These are phyloP conservation scores for Nepenthes mirabilis DNA, from an alignment of 148 eudicot genomes.

Conservation along the genomic window DNA sequence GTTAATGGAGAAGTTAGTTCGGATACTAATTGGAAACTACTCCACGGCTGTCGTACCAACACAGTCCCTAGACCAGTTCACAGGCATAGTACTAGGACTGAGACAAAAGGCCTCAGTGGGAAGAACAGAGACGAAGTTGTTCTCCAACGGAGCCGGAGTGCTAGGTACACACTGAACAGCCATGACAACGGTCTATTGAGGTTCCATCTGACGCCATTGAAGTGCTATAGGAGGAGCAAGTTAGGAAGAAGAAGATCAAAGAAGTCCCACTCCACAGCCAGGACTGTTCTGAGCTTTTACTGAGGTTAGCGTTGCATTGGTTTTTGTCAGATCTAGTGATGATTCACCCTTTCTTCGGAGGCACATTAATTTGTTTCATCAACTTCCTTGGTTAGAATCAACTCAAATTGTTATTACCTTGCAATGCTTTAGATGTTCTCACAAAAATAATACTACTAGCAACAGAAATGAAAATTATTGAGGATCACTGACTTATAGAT, in stretches of 20 bases:
- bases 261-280: constrained; percentile 33
- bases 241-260: constrained; percentile 37
- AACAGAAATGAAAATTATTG: too few relatives aligned
- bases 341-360: too few relatives aligned
- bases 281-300: constrained; percentile 31
- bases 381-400: too few relatives aligned
- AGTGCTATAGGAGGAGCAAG: constrained; percentile 49
- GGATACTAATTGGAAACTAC: constrained; percentile 17
- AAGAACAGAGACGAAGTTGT: constrained; percentile 18
- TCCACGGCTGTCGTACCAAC: constrained; percentile 28
- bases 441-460: too few relatives aligned
- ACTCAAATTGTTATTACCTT: too few relatives aligned
- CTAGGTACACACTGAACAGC: constrained; percentile 30
- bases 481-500: too few relatives aligned
- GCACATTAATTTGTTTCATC: too few relatives aligned
- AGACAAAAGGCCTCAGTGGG: constrained; percentile 17
- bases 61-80: constrained; percentile 13
- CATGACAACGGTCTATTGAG: constrained; percentile 42
- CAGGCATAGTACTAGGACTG: constrained; percentile 21
- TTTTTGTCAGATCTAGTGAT: background rate
- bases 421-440: too few relatives aligned
- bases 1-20: constrained; percentile 6
- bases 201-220: constrained; percentile 69
- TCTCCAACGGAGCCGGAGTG: constrained; percentile 34
- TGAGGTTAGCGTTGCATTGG: background rate